Base-by-base conservation (phyloP, 768 basidiomycete genomes). In the Pulveroboletus sp. region DNA sequence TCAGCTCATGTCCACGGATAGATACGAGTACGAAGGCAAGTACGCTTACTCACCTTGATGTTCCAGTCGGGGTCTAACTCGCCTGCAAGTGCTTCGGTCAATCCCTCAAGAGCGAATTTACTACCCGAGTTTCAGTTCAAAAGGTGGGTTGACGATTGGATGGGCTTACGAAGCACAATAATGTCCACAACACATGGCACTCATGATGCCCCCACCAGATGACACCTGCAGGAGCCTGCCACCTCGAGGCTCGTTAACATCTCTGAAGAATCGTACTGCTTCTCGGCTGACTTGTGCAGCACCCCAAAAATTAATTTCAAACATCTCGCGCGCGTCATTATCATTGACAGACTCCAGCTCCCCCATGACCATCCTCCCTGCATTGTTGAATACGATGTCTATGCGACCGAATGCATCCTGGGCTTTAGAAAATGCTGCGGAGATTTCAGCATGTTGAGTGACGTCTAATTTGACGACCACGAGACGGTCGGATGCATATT, bases 371-470 rank as follows among this genome's bases (percentile, higher is more conserved):
- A 40, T 62, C 52, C 18, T 51, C 24, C 69, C 72, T 0, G 73
- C 71, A 31, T 72, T 74, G 47, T 67, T 71, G 52, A 70, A 63
- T 10, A 73, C 73, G 24, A 71, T 60, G 37, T 73, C 72, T 9
- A 72, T 35, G 17, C 62, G 57, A 6, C 70, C 70, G 43, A 74
- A 73, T 9, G 43, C 52, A 14, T 58, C 61, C 21, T 57, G 53
- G 0, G 68, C 64, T 46, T 54, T 54, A 3, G 50, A 45, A 47
- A 74, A 72, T 1, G 66, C 69, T 5, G 44, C 49, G 2, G 32
- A 12, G 10, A 73, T 61, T 3, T 70, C 64, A 1, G 35, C 38
- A 2, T 43, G 51, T 4, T 57, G 50, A 17, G 60, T 62, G 26
- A 74, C 69, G 57, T 73, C 70, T 39, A 69, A 44, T 43, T 60